A percentile compares a stretch with the other conserved stretches of the same genome.
Conservation (phyloP, 1,284 basidiomycete genomes). For the Tilletia setariae region DNA sequence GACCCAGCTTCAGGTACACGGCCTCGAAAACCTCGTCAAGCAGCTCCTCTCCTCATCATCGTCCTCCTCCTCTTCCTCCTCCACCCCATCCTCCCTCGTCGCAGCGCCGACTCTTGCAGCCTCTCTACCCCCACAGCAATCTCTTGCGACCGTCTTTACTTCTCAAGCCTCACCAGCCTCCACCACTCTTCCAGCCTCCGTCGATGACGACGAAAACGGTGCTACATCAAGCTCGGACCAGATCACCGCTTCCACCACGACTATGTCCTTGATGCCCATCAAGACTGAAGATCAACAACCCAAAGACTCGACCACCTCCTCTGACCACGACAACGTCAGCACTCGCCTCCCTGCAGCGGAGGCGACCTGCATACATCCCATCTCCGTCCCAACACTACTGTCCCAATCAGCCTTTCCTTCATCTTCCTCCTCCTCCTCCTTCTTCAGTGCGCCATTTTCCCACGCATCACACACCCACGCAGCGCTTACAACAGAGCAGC, state of each 20-base stretch:
- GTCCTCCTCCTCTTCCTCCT: slow-evolving; percentile 24
- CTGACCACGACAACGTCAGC: slow-evolving; percentile 18
- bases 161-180: too few species aligned
- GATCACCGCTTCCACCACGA: neutral
- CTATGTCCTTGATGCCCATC: neutral
- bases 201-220: slow-evolving; percentile 30
- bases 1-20: slow-evolving; percentile 15
- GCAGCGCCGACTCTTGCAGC: too few species aligned
- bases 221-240: slow-evolving; percentile 8
- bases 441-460: neutral
- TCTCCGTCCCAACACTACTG: slow-evolving; percentile 24
- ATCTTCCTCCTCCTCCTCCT: neutral
- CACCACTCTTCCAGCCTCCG: neutral
- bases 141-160: too few species aligned
- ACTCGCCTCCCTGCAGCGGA: slow-evolving; percentile 54
- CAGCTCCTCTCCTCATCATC: neutral
- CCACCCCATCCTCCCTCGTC: neutral
- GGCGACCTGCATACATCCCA: slow-evolving; percentile 35
- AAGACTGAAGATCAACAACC: slow-evolving; percentile 23
- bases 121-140: neutral
- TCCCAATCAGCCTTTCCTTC: slow-evolving; percentile 15
- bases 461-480: neutral
- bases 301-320: slow-evolving; percentile 19
- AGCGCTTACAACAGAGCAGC: slow-evolving; percentile 12
- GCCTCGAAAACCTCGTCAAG: slow-evolving; percentile 29